Base-by-base conservation (phyloP, 768 basidiomycete genomes). In the Suillus subluteus region DNA sequence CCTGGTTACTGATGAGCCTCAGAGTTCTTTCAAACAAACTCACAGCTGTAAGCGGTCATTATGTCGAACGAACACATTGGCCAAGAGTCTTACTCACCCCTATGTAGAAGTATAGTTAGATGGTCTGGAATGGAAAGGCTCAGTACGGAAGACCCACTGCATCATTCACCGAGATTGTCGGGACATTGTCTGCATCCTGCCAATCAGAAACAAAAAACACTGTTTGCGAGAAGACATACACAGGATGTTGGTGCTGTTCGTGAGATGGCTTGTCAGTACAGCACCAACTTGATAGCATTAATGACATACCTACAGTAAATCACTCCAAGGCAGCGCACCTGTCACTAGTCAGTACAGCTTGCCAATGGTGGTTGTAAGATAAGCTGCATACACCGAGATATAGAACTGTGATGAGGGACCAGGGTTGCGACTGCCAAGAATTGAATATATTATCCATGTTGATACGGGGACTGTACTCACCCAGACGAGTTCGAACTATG, bases 121-220 rank as follows among this genome's bases (percentile, higher is more conserved):
- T 32, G 4, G 18, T 4, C 30, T 1, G 16, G 30, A 32, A 5
- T 54, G 30, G 30, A 9, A 18, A 18, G 16, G 16, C 16, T 54
- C 16, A 8, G 15, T 16, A 15, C 1, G 30, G 18, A 32, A 32
- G 16, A 54, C 52, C 4, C 2, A 54, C 30, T 5, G 9, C 9
- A 18, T 54, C 52, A 2, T 2, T 32, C 30, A 54, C 8, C 16
- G 30, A 32, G 30, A 32, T 4, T 54, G 16, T 9, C 2, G 1
- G 9, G 8, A 18, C 0, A 2, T 7, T 2, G 0, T 0, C 30
- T 30, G 18, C 8, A 32, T 32, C 3, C 30, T 2, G 16, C 9
- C 52, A 32, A 9, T 30, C 18, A 32, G 8, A 5, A 3, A 30
- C 9, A 32, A 18, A 7, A 0, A 21, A 32, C 18, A 54, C 16